Base-by-base conservation (phyloP, 78 protist species). In the Protostelium mycophagum region DNA sequence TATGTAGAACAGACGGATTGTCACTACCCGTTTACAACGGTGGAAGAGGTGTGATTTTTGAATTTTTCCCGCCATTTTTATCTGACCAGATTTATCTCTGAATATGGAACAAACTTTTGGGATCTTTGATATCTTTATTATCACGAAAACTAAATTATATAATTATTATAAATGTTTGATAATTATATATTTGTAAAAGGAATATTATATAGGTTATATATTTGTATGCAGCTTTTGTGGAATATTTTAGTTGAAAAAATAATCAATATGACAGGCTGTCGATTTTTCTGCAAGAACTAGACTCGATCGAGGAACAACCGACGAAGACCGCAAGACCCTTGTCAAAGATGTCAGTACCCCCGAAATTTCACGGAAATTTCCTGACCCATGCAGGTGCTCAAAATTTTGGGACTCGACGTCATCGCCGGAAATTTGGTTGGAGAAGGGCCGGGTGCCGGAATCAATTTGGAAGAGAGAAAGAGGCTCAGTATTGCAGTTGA, bases 401-500 rank as follows among this genome's bases (percentile, higher is more conserved):
- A 51, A 51, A 5, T 51, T 25, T 51, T 51, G 73, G 73, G 73
- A 5, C 37, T 37, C 5, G 37, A 85, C 16, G 86, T 37, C 35
- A 85, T 85, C 37, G 86, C 29, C 16, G 86, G 37, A 85, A 16
- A 5, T 85, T 16, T 85, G n/a, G 86, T 85, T 36, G 36, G 37
- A 85, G 5, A 5, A 35, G 37, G 36, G n/a, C 36, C 86, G 37
- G 37, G 37, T 35, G 37, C 36, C 86, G 94, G 94, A 29, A 36
- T 95, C 28, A 90, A 96, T 31, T 63, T 87, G 37, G 93, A 93
- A 1, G 96, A 96, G 86, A 39, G 95, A 25, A 96, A 90, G 39
- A 84, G 96, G n/a, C 85, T 91, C 0, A 92, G 88, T 28, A 89
- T 95, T 28, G 97, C 92, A 29, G 85, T 95, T n/a, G 97, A 96